phyloP scores from a whole-genome alignment of 139 green algal species.

The Chlamydomonas incerta region DNA sequence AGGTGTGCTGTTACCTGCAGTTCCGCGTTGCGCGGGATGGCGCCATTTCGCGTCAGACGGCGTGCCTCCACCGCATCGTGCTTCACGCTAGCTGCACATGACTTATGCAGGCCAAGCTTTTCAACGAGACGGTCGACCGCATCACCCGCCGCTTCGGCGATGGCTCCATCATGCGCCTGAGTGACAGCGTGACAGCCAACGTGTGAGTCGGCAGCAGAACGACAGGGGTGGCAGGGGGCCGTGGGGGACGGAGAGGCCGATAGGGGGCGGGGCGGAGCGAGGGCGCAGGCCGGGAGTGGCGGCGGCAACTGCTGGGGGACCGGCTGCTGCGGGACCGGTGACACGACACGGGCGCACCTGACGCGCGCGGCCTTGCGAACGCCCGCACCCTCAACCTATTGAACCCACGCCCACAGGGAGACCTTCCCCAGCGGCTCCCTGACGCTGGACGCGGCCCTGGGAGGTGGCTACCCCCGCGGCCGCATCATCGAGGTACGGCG shows the following conservation, averaged over 20 bases:
- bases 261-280: no score
- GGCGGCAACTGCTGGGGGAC: neutral
- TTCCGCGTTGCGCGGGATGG: no score
- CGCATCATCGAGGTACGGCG: constrained; percentile 88
- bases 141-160: constrained; percentile 6
- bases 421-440: constrained; percentile 83
- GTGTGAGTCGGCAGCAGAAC: neutral
- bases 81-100: neutral
- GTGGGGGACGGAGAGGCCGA: neutral
- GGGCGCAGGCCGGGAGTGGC: neutral
- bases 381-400: neutral
- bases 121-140: neutral
- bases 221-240: no score
- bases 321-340: no score
- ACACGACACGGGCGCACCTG: no score
- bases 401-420: constrained; percentile 66
- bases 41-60: neutral
- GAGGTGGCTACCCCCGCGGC: constrained; percentile 87
- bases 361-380: no score
- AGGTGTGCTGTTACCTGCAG: neutral
- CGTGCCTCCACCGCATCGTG: no score
- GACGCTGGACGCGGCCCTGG: constrained; percentile 87
- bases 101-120: neutral
- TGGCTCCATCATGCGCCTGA: neutral
- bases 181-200: neutral